Conservation (phyloP, 176 grass and related monocot species). For the Musa schizocarpa region DNA sequence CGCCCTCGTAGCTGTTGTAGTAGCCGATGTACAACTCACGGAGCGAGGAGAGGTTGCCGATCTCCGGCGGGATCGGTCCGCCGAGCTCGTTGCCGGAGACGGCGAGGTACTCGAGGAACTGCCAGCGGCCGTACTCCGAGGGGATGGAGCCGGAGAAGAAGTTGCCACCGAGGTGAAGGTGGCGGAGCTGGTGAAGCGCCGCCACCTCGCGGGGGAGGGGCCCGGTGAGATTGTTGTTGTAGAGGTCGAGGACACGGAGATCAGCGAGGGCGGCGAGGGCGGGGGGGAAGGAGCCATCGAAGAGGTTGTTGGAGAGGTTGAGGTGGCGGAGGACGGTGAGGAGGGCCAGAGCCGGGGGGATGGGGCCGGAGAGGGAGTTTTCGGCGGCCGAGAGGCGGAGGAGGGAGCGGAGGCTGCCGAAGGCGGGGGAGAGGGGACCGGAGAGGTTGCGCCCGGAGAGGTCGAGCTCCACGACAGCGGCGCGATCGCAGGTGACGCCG, state of each 20-base stretch:
- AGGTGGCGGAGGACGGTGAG: slow-evolving; percentile 52
- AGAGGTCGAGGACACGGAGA: slow-evolving; percentile 55
- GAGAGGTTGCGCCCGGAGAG: slow-evolving; percentile 55
- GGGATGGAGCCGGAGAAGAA: slow-evolving; percentile 62
- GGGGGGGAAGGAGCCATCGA: slow-evolving; percentile 44
- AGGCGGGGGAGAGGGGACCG: slow-evolving; percentile 40
- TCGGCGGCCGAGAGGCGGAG: slow-evolving; percentile 40
- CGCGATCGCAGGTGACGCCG: slow-evolving; percentile 7
- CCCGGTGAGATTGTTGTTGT: slow-evolving; percentile 79
- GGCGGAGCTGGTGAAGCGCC: slow-evolving; percentile 37
- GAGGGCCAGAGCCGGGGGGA: slow-evolving; percentile 38
- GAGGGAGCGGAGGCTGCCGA: slow-evolving; percentile 37
- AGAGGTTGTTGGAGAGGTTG: slow-evolving; percentile 84
- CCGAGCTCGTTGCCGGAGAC: slow-evolving; percentile 69
- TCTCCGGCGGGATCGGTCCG: slow-evolving; percentile 50
- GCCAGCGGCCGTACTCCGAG: slow-evolving; percentile 39
- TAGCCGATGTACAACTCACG: slow-evolving; percentile 63
- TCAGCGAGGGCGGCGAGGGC: slow-evolving; percentile 23
- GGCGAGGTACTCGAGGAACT: slow-evolving; percentile 43
- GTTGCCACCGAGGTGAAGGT: slow-evolving; percentile 67
- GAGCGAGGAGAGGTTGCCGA: slow-evolving; percentile 55
- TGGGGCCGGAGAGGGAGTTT: slow-evolving; percentile 38
- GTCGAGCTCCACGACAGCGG: slow-evolving; percentile 19
- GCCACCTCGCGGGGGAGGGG: slow-evolving; percentile 51
- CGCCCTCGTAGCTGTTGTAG: slow-evolving; percentile 53